A percentile compares a stretch with the other conserved stretches of the same genome.
Evolutionary conservation across 208 protist species (phyloP).

Genomic region (Crithidia fasciculata): DNA sequence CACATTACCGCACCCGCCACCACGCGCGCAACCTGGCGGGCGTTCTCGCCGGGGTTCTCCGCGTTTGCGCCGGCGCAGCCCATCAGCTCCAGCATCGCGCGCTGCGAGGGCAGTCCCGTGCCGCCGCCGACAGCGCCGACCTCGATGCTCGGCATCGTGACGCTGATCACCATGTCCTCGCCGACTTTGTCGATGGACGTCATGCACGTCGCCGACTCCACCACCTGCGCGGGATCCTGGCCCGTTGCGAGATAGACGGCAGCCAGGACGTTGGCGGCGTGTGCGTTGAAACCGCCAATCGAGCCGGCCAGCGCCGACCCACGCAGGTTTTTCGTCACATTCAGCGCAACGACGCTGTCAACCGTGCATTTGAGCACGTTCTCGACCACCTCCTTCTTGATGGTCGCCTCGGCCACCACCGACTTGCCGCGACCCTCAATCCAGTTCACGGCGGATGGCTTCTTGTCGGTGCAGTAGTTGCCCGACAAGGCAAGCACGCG

Average conservation of each 20-base stretch:
- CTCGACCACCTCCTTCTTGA: slow-evolving; percentile 91
- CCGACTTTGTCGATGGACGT: slow-evolving; percentile 95
- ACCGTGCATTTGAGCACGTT: slow-evolving; percentile 95
- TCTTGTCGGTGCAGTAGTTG: slow-evolving; percentile 99
- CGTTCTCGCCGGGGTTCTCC: slow-evolving; percentile 89
- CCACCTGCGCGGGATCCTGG: slow-evolving; percentile 98
- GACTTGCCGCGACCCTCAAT: slow-evolving; percentile 97
- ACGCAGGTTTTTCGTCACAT: slow-evolving; percentile 96
- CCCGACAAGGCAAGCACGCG: slow-evolving; percentile 94
- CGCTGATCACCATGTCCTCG: slow-evolving; percentile 94
- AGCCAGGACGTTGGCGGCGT: slow-evolving; percentile 98
- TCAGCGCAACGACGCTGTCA: slow-evolving; percentile 91
- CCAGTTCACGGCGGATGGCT: slow-evolving; percentile 98
- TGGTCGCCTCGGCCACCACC: slow-evolving; percentile 94
- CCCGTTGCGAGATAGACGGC: slow-evolving; percentile 97
- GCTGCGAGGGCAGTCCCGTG: slow-evolving; percentile 94
- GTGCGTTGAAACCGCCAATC: slow-evolving; percentile 98
- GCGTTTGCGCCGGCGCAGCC: slow-evolving; percentile 87
- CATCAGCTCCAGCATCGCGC: slow-evolving; percentile 94
- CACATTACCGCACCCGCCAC: slow-evolving; percentile 95
- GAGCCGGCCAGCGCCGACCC: slow-evolving; percentile 98
- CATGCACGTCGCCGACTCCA: slow-evolving; percentile 97
- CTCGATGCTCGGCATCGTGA: slow-evolving; percentile 98
- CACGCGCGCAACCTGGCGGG: slow-evolving; percentile 91
- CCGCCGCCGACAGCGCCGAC: slow-evolving; percentile 98